Evolutionary conservation across 1,139 yeast species (phyloP), one percentile per base, ranked within the genome.

Genomic region (Hansenula sp.): DNA sequence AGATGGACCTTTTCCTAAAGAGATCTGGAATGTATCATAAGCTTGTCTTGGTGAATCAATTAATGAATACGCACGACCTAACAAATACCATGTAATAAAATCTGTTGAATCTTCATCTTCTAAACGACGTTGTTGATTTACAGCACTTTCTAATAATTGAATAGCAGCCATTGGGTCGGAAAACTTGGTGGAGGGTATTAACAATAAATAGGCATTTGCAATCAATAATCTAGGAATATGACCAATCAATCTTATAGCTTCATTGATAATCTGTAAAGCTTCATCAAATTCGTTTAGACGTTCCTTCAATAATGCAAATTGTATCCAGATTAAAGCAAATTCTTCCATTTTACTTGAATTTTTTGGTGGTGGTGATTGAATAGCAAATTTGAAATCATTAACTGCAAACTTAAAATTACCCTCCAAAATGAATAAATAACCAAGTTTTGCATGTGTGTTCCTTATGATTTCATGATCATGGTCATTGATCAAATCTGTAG

Each of bases 1-100:
- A 28, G 66, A 64, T 17, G 79, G 72, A 0, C 81, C 78, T 36
- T 77, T 64, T 45, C 74, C 67, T 40, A 80, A 60, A 2, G 85
- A 80, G 31, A 70, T 65, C 54, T 79, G 85, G 47, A 74, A 74
- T 17, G 75, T 70, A 44, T 77, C 78, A 53, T 77, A 80, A 2
- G 83, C 79, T 38, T 68, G 64, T 30, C 77, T 58, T 26, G 79
- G 79, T 36, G 68, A 63, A 42, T 69, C 73, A 25, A 69, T 53
- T 32, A 69, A 50, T 12, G 75, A 62, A 50, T 75, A 72, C 0
- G 81, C 80, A 45, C 69, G 68, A 2, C 83, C 80, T 32, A 78
- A 55, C n/a, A 78, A 61, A 45, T 73, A 75, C 58, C 58, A 54
- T 3, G 83, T 82, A 38, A 79, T 61, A 47, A 77, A 78, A 47